Conservation (phyloP, 352 stramenopile species). For the Saprolegnia parasitica region DNA sequence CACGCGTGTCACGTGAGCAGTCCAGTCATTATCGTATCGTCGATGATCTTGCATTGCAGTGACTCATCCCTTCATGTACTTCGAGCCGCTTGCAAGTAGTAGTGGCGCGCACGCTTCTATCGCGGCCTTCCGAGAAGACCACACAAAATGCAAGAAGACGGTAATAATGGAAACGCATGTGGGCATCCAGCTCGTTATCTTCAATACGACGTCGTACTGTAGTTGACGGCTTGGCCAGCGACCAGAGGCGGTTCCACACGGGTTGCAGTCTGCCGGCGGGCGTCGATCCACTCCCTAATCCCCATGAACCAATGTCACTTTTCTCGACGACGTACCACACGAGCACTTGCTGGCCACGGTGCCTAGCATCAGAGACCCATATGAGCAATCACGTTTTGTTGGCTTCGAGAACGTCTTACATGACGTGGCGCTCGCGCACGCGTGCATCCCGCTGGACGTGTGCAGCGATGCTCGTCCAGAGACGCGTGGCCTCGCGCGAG, state of each 20-base stretch:
- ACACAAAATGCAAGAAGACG: too few species aligned
- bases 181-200: not conserved
- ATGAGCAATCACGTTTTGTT: not conserved
- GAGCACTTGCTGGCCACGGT: conserved; percentile 28
- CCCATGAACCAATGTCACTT: not conserved
- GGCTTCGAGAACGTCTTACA: conserved; percentile 11
- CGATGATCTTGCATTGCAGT: too few species aligned
- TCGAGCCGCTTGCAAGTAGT: too few species aligned
- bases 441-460: conserved; percentile 13
- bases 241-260: not conserved
- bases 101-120: too few species aligned
- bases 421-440: conserved; percentile 22
- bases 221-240: conserved; percentile 1
- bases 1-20: too few species aligned
- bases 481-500: not conserved
- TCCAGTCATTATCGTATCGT: too few species aligned
- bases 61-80: too few species aligned
- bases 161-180: too few species aligned
- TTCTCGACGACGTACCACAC: conserved; percentile 11
- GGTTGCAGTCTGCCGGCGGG: not conserved
- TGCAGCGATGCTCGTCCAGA: conserved; percentile 8
- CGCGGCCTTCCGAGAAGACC: too few species aligned
- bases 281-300: conserved; percentile 26
- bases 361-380: not conserved
- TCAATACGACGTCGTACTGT: not conserved